Evolutionary conservation across 495 filamentous ascomycete species (phyloP).

Genomic region (Penicillium mononematosum): DNA sequence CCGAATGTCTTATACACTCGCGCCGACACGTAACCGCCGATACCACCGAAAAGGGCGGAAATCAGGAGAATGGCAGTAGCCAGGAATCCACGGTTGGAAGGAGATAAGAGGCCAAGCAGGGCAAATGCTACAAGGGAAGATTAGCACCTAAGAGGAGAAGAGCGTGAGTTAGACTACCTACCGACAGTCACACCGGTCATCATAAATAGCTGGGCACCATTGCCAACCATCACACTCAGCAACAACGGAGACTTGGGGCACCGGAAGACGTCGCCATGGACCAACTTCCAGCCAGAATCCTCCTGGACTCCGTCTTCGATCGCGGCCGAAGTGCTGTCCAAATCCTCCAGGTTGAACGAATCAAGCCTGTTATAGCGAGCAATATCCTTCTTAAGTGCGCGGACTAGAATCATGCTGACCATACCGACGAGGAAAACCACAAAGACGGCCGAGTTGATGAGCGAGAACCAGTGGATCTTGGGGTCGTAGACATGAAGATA

Average conservation of each 20-base stretch:
- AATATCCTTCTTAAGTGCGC: slow-evolving; percentile 90
- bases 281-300: slow-evolving; percentile 97
- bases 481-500: slow-evolving; percentile 95
- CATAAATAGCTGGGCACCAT: slow-evolving; percentile 93
- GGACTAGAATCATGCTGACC: slow-evolving; percentile 82
- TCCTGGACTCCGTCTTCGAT: slow-evolving; percentile 94
- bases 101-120: slow-evolving; percentile 89
- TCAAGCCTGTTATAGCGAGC: slow-evolving; percentile 93
- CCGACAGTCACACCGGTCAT: slow-evolving; percentile 92
- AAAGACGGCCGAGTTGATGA: slow-evolving; percentile 91
- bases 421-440: slow-evolving; percentile 88
- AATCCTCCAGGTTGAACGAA: slow-evolving; percentile 77
- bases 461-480: slow-evolving; percentile 96
- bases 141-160: slow-evolving; percentile 4
- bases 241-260: slow-evolving; percentile 78
- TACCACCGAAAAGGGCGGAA: slow-evolving; percentile 88
- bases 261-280: slow-evolving; percentile 96
- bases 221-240: slow-evolving; percentile 85
- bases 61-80: slow-evolving; percentile 88
- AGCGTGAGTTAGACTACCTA: slow-evolving; percentile 19
- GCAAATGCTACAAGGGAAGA: slow-evolving; percentile 62
- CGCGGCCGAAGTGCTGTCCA: slow-evolving; percentile 66
- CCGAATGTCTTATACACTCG: slow-evolving; percentile 89
- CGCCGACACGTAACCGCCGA: slow-evolving; percentile 88
- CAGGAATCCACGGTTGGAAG: slow-evolving; percentile 89